A percentile compares a stretch with the other conserved stretches of the same genome.
Conservation (phyloP, 225 moss, liverwort and hornwort genomes). For the Neckera pumila region DNA sequence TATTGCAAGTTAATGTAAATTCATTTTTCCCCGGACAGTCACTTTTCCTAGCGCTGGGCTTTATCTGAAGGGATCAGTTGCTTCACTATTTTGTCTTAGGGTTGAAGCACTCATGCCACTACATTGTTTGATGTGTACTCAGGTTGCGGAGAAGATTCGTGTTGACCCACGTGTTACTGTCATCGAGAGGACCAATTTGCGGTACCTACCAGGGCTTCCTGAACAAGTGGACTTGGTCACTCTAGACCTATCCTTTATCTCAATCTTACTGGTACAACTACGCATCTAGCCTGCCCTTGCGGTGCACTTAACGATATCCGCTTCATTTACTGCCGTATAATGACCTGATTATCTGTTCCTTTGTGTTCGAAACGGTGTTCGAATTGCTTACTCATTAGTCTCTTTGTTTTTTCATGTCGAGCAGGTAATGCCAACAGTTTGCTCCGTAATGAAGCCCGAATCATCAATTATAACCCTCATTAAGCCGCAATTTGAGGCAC, state of each 20-base stretch:
- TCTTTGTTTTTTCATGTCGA: not conserved
- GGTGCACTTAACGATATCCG: not conserved
- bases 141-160: slow-evolving; percentile 96
- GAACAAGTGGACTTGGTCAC: slow-evolving; percentile 87
- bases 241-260: slow-evolving; percentile 91
- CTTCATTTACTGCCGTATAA: not conserved
- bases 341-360: not conserved
- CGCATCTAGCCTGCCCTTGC: not conserved
- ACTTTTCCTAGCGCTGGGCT: not conserved
- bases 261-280: slow-evolving; percentile 56
- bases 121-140: not conserved
- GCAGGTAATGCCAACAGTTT: slow-evolving; percentile 82
- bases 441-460: slow-evolving; percentile 67
- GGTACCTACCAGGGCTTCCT: slow-evolving; percentile 74
- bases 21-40: not conserved
- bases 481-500: slow-evolving; percentile 95
- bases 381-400: not conserved
- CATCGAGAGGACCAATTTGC: slow-evolving; percentile 92
- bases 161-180: slow-evolving; percentile 66
- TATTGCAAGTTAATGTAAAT: not conserved
- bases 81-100: not conserved
- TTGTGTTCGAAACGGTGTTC: not conserved
- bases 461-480: slow-evolving; percentile 78
- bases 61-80: not conserved
- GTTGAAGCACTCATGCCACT: not conserved